A percentile compares a stretch with the other conserved stretches of the same genome.
Evolutionary conservation across 1,284 basidiomycete species (phyloP).

Genomic region (Xerocomus nothofagi): DNA sequence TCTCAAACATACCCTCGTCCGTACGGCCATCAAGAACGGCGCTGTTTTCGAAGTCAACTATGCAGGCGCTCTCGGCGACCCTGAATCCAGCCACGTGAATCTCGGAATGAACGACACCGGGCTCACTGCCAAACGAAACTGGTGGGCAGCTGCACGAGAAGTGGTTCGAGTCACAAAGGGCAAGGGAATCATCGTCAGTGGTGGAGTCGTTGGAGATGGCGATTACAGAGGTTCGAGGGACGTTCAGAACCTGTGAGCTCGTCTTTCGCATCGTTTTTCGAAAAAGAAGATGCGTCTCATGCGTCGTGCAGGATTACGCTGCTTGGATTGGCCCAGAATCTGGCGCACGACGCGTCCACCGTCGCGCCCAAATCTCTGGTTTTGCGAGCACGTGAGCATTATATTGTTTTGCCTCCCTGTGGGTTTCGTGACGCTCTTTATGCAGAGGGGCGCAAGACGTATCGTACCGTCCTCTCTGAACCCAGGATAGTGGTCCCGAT

Average conservation of each 20-base stretch:
- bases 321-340: slow-evolving; percentile 64
- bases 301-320: slow-evolving; percentile 51
- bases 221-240: slow-evolving; percentile 71
- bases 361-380: slow-evolving; percentile 64
- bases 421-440: no score
- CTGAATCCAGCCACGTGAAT: slow-evolving; percentile 44
- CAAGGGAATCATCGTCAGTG: slow-evolving; percentile 66
- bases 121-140: slow-evolving; percentile 63
- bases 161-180: slow-evolving; percentile 75
- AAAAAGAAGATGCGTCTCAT: neutral
- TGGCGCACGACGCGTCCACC: slow-evolving; percentile 61
- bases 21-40: slow-evolving; percentile 80
- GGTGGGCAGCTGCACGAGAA: slow-evolving; percentile 79
- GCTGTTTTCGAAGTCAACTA: slow-evolving; percentile 83
- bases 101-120: slow-evolving; percentile 55
- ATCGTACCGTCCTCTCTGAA: slow-evolving; percentile 72
- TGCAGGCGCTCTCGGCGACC: slow-evolving; percentile 65
- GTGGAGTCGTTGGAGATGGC: slow-evolving; percentile 55
- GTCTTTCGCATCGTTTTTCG: slow-evolving; percentile 4
- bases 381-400: slow-evolving; percentile 68
- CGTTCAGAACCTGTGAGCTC: slow-evolving; percentile 67
- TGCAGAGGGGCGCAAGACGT: slow-evolving; percentile 56
- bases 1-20: slow-evolving; percentile 79
- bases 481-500: slow-evolving; percentile 59
- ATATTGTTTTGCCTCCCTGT: neutral